phyloP scores from a whole-genome alignment of 2,329 filamentous ascomycete genomes.

The Byssochlamys sp. region DNA sequence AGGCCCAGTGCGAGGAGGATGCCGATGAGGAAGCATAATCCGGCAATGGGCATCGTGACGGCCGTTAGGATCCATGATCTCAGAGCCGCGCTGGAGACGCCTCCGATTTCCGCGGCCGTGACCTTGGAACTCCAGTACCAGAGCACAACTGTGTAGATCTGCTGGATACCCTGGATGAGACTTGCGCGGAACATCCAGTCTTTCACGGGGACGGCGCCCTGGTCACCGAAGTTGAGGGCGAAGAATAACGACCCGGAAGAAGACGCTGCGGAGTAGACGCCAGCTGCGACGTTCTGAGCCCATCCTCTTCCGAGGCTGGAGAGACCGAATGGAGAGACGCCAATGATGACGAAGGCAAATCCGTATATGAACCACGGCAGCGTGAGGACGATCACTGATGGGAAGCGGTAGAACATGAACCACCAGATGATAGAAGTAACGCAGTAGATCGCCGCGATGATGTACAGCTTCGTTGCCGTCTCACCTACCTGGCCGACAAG shows the following conservation, averaged over 20 bases:
- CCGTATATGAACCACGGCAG: conserved; percentile 48
- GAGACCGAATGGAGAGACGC: conserved; percentile 41
- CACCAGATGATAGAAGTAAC: conserved; percentile 47
- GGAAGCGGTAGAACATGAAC: conserved; percentile 44
- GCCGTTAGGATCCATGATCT: conserved; percentile 29
- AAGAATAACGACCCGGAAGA: conserved; percentile 52
- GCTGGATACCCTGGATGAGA: conserved; percentile 52
- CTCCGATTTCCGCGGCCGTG: conserved; percentile 20
- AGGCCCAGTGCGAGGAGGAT: conserved; percentile 44
- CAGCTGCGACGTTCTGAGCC: conserved; percentile 48
- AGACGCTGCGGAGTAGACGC: conserved; percentile 48
- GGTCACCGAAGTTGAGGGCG: conserved; percentile 51
- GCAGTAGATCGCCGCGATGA: conserved; percentile 46
- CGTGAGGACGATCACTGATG: conserved; percentile 43
- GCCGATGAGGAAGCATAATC: conserved; percentile 44
- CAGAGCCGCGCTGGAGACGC: conserved; percentile 8
- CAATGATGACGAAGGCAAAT: conserved; percentile 7
- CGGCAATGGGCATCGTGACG: conserved; percentile 45
- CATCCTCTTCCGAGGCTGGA: conserved; percentile 29
- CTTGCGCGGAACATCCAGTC: conserved; percentile 52
- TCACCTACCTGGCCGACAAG: conserved; percentile 49
- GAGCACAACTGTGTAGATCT: conserved; percentile 49
- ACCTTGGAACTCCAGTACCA: conserved; percentile 53
- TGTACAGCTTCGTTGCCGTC: conserved; percentile 45
- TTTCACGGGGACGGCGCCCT: conserved; percentile 47